Evolutionary conservation across 2,329 filamentous ascomycete species (phyloP).

Genomic region (Epichloe scottii): DNA sequence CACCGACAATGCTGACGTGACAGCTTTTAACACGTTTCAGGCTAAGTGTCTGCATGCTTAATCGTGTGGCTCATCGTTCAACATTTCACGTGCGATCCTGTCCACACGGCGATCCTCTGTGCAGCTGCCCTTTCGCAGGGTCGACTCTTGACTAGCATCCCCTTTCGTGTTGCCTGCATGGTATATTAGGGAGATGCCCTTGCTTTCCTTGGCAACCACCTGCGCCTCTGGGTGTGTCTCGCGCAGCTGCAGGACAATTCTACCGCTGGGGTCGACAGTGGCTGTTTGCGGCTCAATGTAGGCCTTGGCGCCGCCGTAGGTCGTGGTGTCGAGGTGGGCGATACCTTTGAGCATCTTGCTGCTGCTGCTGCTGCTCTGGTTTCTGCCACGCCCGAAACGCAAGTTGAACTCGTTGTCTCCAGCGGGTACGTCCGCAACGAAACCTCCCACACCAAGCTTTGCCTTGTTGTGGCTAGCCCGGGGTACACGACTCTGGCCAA

Average conservation of each 20-base stretch:
- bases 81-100: constrained; percentile 17
- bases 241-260: constrained; percentile 30
- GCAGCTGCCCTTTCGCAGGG: neutral
- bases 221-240: constrained; percentile 26
- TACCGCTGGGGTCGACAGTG: constrained; percentile 37
- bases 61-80: constrained; percentile 8
- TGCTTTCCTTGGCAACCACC: constrained; percentile 34
- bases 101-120: constrained; percentile 12
- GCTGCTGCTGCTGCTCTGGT: constrained; percentile 14
- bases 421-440: constrained; percentile 31
- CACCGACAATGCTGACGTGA: neutral
- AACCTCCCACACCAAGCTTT: constrained; percentile 42
- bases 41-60: neutral
- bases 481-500: constrained; percentile 36
- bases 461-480: constrained; percentile 21
- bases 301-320: constrained; percentile 40
- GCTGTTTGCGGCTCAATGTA: constrained; percentile 34
- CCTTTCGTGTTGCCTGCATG: constrained; percentile 13
- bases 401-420: constrained; percentile 31
- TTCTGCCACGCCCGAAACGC: constrained; percentile 10
- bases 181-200: constrained; percentile 23
- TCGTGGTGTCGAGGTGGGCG: constrained; percentile 31
- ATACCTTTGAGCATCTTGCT: constrained; percentile 23
- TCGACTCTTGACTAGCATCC: constrained; percentile 5
- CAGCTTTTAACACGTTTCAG: neutral